These are phyloP conservation scores for Cryphonectria parasitica DNA, from an alignment of 2,329 filamentous ascomycete species.

Conservation along the genomic window DNA sequence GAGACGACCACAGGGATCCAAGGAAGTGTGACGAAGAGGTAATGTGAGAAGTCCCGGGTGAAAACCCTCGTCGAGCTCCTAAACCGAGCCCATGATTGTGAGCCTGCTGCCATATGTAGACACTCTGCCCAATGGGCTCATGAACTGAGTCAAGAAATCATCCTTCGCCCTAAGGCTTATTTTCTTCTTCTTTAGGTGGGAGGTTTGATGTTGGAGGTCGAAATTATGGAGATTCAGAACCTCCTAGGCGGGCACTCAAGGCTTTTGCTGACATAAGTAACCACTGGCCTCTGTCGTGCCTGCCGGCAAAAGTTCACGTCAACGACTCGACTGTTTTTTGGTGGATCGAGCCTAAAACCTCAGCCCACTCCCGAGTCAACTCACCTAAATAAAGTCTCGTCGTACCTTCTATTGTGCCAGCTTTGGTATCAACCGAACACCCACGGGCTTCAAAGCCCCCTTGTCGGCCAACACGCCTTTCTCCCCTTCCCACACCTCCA, in stretches of 20 bases:
- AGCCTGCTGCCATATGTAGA: constrained; percentile 23
- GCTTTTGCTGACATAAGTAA: constrained; percentile 7
- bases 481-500: not conserved
- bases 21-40: constrained; percentile 57
- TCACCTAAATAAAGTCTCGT: not conserved
- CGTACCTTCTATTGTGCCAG: not conserved
- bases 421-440: not conserved
- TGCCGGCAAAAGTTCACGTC: constrained; percentile 18
- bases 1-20: constrained; percentile 67
- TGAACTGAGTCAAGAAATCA: not conserved
- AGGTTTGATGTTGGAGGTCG: not conserved
- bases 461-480: not conserved
- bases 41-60: constrained; percentile 46
- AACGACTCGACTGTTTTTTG: not conserved
- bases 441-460: not conserved
- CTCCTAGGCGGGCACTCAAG: not conserved
- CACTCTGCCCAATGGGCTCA: constrained; percentile 10
- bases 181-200: no score
- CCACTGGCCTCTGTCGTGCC: not conserved
- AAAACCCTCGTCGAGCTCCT: constrained; percentile 31
- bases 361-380: constrained; percentile 5
- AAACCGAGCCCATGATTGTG: constrained; percentile 21
- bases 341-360: constrained; percentile 5
- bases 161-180: not conserved
- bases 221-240: not conserved